Base-by-base conservation (phyloP, 352 stramenopile species). In the Thalassiosira mediterranea region DNA sequence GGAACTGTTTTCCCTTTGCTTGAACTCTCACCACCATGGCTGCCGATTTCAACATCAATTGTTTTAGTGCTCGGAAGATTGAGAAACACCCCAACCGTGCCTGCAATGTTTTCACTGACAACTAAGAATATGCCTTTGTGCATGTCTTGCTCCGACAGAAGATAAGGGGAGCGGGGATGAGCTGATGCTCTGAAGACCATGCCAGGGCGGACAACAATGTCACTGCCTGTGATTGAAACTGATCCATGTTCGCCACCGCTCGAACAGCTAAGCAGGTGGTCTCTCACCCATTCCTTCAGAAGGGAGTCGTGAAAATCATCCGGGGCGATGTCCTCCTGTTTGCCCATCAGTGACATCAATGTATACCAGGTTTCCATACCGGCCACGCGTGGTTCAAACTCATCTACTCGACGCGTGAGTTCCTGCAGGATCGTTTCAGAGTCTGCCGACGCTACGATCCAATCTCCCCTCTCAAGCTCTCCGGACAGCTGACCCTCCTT, bases 91-190 rank as follows among this genome's bases (percentile, higher is more conserved):
- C 75, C 76, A 17, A 90, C 44, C 15, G 79, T 76, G 38, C 58
- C 17, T 23, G 78, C 53, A 5, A 74, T 49, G 48, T 72, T 56
- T 15, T 86, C 76, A 58, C 75, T 61, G 2, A 86, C 38, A 13
- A 90, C 2, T 32, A 87, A 62, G 25, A 88, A 46, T 15, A 67
- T 72, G 19, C 61, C 74, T 63, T 90, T 86, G 62, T 88, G 79
- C 57, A 89, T 60, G 19, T 81, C 64, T 59, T 89, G 82, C 15
- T 75, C 48, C 29, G 56, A 37, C 0, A 87, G 56, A 4, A 89
- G 29, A 42, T 76, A 83, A 48, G 73, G 65, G 15, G 42, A 67
- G 17, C 51, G 32, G 38, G 51, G 34, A 23, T 29, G 11, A 0
- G 57, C 53, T 4, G 74, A 84, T 13, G 48, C 70, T 17, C 62